phyloP scores from a whole-genome alignment of 345 rosid genomes.

The Citrus mangshanensis region DNA sequence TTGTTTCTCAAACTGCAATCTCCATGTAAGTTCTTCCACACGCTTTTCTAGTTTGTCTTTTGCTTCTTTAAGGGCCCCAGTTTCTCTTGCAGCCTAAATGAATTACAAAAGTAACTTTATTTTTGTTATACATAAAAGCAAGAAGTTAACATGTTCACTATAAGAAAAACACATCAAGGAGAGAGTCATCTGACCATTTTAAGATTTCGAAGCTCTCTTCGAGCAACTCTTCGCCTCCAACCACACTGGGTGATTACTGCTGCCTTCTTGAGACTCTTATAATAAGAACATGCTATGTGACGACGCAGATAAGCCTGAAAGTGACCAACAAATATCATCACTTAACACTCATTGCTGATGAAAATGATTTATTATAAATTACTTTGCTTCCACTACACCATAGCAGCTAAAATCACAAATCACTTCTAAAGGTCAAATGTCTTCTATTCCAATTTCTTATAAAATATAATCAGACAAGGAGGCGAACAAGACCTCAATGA shows the following conservation, averaged over 20 bases:
- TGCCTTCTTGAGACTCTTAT: conserved; percentile 80
- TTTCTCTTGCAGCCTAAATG: conserved; percentile 85
- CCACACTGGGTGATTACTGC: conserved; percentile 81
- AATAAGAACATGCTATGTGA: conserved; percentile 64
- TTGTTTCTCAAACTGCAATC: conserved; percentile 94
- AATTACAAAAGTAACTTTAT: conserved; percentile 20
- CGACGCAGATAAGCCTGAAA: conserved; percentile 78
- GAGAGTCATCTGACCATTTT: conserved; percentile 64
- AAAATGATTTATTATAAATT: neutral
- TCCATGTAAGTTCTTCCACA: conserved; percentile 96
- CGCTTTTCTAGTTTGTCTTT: conserved; percentile 98
- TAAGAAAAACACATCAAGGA: conserved; percentile 16
- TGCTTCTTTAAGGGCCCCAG: conserved; percentile 98
- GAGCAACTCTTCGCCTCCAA: conserved; percentile 93
- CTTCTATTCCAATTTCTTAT: conserved; percentile 12
- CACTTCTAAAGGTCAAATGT: conserved; percentile 4
- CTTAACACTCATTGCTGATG: conserved; percentile 8
- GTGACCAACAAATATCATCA: conserved; percentile 17
- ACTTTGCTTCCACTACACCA: conserved; percentile 4
- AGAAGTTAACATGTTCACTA: neutral
- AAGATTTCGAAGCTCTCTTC: conserved; percentile 83
- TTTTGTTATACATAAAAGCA: neutral
- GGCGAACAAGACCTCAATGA: conserved; percentile 62
- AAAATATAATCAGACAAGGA: conserved; percentile 20
- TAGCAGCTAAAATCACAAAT: conserved; percentile 6